Evolutionary conservation across 2,329 filamentous ascomycete genomes (phyloP).

Genomic region (Venturia asperata): DNA sequence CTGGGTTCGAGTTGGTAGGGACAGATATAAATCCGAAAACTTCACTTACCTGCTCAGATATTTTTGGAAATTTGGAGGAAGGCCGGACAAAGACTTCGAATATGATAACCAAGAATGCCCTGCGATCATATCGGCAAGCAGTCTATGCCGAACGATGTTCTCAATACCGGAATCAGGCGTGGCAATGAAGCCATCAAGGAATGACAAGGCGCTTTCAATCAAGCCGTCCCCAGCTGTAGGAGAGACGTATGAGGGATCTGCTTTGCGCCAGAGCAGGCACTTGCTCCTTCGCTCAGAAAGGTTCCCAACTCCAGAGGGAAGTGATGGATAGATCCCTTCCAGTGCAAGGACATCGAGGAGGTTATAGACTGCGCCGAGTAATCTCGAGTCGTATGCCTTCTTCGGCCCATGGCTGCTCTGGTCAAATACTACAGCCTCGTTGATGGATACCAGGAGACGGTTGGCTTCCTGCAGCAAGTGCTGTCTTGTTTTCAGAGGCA

Average conservation of each 20-base stretch:
- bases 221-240: not conserved
- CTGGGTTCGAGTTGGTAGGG: constrained; percentile 20
- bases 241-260: constrained; percentile 12
- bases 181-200: not conserved
- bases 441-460: constrained; percentile 26
- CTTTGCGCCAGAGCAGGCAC: constrained; percentile 23
- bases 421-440: constrained; percentile 22
- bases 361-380: constrained; percentile 33
- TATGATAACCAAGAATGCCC: not conserved
- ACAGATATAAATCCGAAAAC: not conserved
- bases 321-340: constrained; percentile 31
- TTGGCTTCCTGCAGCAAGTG: constrained; percentile 19
- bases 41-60: constrained; percentile 15
- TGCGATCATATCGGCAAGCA: constrained; percentile 12
- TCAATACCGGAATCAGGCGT: constrained; percentile 15
- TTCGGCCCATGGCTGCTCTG: constrained; percentile 21
- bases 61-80: constrained; percentile 4
- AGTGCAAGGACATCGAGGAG: constrained; percentile 32
- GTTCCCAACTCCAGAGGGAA: constrained; percentile 31
- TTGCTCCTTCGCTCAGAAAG: constrained; percentile 27
- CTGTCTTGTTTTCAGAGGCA: not conserved
- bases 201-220: not conserved
- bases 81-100: not conserved
- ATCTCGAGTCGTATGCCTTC: constrained; percentile 34
- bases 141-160: constrained; percentile 12